phyloP scores from a whole-genome alignment of 768 basidiomycete species.

The Lyophyllum decastes region DNA sequence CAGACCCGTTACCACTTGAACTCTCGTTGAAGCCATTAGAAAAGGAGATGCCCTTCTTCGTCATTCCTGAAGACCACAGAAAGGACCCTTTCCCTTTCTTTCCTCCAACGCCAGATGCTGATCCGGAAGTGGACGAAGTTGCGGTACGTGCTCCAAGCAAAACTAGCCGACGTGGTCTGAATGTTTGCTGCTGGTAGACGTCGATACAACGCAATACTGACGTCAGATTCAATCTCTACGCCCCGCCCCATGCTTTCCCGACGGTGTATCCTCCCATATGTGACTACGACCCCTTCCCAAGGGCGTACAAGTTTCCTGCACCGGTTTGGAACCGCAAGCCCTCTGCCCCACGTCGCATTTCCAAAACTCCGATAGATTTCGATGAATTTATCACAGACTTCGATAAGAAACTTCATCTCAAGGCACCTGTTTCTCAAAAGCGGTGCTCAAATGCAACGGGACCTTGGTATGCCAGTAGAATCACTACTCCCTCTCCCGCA shows the following conservation, averaged over 20 bases:
- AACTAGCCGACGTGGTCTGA: not conserved
- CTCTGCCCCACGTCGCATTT: not conserved
- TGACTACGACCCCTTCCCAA: constrained; percentile 11
- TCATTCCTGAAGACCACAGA: constrained; percentile 20
- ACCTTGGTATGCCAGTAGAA: constrained; percentile 25
- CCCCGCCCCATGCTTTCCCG: constrained; percentile 29
- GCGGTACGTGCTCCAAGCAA: constrained; percentile 2
- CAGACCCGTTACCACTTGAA: constrained; percentile 20
- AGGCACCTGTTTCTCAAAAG: not conserved
- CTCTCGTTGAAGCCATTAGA: constrained; percentile 26
- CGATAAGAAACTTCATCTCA: constrained; percentile 23
- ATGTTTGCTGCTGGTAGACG: not conserved
- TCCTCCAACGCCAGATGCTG: constrained; percentile 11
- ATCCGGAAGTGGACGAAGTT: constrained; percentile 10
- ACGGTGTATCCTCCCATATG: constrained; percentile 9
- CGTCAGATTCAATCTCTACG: constrained; percentile 1
- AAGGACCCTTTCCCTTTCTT: constrained; percentile 1
- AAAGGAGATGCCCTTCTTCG: constrained; percentile 24
- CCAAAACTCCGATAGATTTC: constrained; percentile 19
- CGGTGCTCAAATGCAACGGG: not conserved
- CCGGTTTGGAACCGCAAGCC: constrained; percentile 34
- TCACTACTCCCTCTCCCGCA: constrained; percentile 22
- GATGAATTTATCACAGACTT: constrained; percentile 24
- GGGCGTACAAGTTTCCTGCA: constrained; percentile 24
- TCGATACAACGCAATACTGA: not conserved